Base-by-base conservation (phyloP, 352 stramenopile genomes). In the Phytophthora foliorum region DNA sequence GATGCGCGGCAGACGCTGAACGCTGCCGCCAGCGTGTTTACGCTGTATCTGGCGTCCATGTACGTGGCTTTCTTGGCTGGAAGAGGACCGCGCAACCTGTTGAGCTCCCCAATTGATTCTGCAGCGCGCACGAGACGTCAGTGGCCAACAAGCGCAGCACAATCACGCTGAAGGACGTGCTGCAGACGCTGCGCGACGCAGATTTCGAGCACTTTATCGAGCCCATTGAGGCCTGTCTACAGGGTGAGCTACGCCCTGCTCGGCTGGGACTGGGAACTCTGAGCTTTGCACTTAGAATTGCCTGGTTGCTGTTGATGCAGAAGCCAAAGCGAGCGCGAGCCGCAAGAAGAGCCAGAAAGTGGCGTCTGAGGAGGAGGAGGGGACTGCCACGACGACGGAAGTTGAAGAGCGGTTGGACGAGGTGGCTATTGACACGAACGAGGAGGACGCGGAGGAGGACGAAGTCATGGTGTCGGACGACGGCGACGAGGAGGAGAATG, bases 121-220 rank as follows among this genome's bases (percentile, higher is more conserved):
- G 27, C 67, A 93, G 86, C 57, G 86, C 86, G 34, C 84, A 92
- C 29, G 86, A 92, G 36, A 78, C 78, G 36, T 86, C 82, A 13
- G 63, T 72, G n/a, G 68, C 78, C 46, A 90, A 88, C 56, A 93
- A 93, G 67, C 82, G 88, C 24, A 86, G 88, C 57, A 94, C 86
- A 6, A 87, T 95, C 55, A 87, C 82, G 16, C 69, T 90, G 6
- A 88, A 89, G 44, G 88, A 95, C 42, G 88, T 95, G 52, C 63
- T 94, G 29, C 75, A 81, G 25, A 83, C 88, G 36, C 68, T 95
- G 42, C 58, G 79, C 5, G 88, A 95, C 25, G 76, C 81, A n/a
- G 85, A 95, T 52, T 92, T 95, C 57, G 83, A 91, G 52, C 82
- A 91, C 51, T 93, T 95, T 51, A 73, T 91, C 22, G 75, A 70